phyloP scores from a whole-genome alignment of 495 filamentous ascomycete species.

The Penicillium canariense region DNA sequence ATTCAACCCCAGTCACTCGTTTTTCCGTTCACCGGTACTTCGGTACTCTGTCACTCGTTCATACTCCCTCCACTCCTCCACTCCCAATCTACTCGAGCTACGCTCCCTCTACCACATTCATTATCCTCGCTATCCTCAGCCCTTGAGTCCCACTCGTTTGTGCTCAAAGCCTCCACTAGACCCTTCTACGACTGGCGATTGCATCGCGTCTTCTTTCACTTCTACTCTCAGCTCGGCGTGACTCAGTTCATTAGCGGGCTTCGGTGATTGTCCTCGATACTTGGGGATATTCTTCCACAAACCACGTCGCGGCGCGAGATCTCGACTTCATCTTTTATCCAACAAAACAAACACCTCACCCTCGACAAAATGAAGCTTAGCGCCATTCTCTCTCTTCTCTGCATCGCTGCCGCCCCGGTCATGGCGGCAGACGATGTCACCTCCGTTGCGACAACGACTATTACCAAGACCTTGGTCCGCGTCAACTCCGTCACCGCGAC shows the following conservation, averaged over 20 bases:
- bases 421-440: slow-evolving; percentile 29
- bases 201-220: slow-evolving; percentile 6
- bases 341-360: slow-evolving; percentile 6
- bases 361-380: slow-evolving; percentile 35
- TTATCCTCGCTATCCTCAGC: slow-evolving; percentile 12
- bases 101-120: slow-evolving; percentile 26
- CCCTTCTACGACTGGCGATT: slow-evolving; percentile 4
- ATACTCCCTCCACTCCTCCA: slow-evolving; percentile 13
- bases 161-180: slow-evolving; percentile 11
- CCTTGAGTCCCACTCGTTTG: slow-evolving; percentile 31
- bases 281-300: background rate
- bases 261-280: slow-evolving; percentile 1
- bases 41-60: slow-evolving; percentile 18
- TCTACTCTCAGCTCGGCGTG: background rate
- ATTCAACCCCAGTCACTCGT: slow-evolving; percentile 25
- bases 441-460: slow-evolving; percentile 30
- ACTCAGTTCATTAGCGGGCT: slow-evolving; percentile 5
- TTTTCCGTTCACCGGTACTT: slow-evolving; percentile 1
- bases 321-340: background rate
- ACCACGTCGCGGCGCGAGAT: background rate
- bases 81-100: slow-evolving; percentile 20
- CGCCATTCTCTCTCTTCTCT: slow-evolving; percentile 35
- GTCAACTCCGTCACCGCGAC: slow-evolving; percentile 31
- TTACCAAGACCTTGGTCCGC: slow-evolving; percentile 36
- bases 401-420: slow-evolving; percentile 32